Base-by-base conservation (phyloP, 2,329 filamentous ascomycete genomes). In the Leptographium galeiforme region DNA sequence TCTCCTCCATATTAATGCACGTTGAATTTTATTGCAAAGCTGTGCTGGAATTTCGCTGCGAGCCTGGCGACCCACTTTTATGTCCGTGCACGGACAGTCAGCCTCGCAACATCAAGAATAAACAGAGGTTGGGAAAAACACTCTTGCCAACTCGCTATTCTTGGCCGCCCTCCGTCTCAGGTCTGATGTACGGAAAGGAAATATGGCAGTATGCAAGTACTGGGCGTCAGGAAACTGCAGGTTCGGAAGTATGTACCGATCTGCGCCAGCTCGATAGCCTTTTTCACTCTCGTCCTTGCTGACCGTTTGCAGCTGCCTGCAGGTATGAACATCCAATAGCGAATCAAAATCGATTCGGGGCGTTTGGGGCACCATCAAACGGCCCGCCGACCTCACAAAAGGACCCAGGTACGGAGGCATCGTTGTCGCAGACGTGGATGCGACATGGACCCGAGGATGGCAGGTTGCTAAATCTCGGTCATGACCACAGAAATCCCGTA, bases 311-410 rank as follows among this genome's bases (percentile, higher is more conserved):
- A 81, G 78, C 69, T 48, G 70, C 63, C 49, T 82, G 78, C 61
- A 70, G 73, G 53, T 78, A 74, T 61, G 77, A 81, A 53, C 77
- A 81, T 59, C 74, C 68, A 11, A 57, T 55, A 25, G 56, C 57
- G 32, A 70, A 66, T 51, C 63, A 61, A 57, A 84, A 84, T 61
- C 76, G 81, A 18, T 87, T 85, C 59, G 75, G 75, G 39, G 60
- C 58, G 30, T 63, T 67, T 18, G 60, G 60, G 8, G 41, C 47
- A 38, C 40, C 51, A 16, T 47, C 51, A 1, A 58, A 56, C 48
- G 34, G 13, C 12, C 4, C 49, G 1, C 18, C 36, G 8, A n/a
- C 50, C 1, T 13, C 50, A 10, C 33, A 39, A 25, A 44, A 48
- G 12, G 44, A 48, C 5, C 50, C 32, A 5, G 38, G 52, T 56